Percentiles rank a stretch among this genome's conserved stretches.
These are phyloP conservation scores for Vanrija humicola DNA, from an alignment of 1,284 basidiomycete species.

Conservation along the genomic window DNA sequence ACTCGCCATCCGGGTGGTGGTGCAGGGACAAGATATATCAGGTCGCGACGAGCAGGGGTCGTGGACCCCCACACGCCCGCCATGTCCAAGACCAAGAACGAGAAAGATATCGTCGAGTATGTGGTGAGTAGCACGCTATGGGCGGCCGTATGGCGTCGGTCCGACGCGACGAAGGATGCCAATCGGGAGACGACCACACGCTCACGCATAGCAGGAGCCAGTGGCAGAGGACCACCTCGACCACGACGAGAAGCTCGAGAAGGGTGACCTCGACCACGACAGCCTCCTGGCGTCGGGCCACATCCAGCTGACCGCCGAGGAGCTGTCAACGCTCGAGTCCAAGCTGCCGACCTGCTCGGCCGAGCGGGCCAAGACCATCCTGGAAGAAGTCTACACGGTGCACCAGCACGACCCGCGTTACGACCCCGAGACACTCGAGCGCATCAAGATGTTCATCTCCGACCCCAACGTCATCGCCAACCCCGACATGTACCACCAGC, in stretches of 20 bases:
- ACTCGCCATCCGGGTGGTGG: too few relatives aligned
- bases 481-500: conserved; percentile 8
- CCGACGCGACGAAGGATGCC: too few relatives aligned
- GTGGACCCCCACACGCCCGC: too few relatives aligned
- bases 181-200: not conserved
- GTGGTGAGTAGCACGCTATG: not conserved
- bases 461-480: conserved; percentile 2
- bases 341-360: conserved; percentile 8
- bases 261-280: not conserved
- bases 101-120: conserved; percentile 1
- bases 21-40: too few relatives aligned
- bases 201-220: not conserved
- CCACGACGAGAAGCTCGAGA: conserved; percentile 4
- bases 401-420: conserved; percentile 89
- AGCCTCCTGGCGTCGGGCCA: conserved; percentile 7
- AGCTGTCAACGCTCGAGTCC: conserved; percentile 6
- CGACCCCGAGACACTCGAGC: conserved; percentile 97
- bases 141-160: too few relatives aligned
- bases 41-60: too few relatives aligned
- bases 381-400: conserved; percentile 44
- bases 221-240: not conserved
- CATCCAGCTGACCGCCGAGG: conserved; percentile 10
- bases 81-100: not conserved
- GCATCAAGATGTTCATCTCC: conserved; percentile 83
- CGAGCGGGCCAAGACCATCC: conserved; percentile 59